Evolutionary conservation across 2,329 filamentous ascomycete genomes (phyloP), one percentile per base, ranked within the genome.

Genomic region (Aspergillus sp.): DNA sequence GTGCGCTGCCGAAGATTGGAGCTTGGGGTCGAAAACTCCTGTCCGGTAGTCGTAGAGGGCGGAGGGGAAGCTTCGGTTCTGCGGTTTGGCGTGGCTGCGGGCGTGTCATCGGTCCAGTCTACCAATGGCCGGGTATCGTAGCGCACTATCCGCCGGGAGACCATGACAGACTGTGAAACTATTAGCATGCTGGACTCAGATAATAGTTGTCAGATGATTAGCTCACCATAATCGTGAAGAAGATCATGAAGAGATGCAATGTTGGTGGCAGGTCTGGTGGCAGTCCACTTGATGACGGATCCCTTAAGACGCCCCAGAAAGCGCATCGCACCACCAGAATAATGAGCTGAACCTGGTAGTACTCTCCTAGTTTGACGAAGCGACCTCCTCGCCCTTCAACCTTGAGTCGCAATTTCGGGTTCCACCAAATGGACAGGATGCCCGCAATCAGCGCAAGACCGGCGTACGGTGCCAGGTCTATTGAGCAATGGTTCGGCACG

Each of bases 371-470:
- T 2, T 80, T 78, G 36, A 69, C 59, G 42, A 82, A 73, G 15
- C 77, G 73, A 8, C 77, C 79, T 47, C 71, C 72, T 62, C 72
- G 69, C 41, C 77, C 77, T 57, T 76, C 71, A 13, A 81, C 68
- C 66, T 80, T 81, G 50, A 77, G 64, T 60, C 76, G 75, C 66
- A 81, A 67, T 58, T 76, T 77, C 8, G 80, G 80, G 62, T 83
- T 82, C 78, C 80, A 83, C 80, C 81, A 82, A 8, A 81, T 67
- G 5, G 78, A 79, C 25, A 80, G 57, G 47, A 78, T 70, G 11
- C 78, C 78, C 4, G 76, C 65, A n/a, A 79, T 58, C 48, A 83
- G 69, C n/a, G 77, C 67, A 48, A 75, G 52, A 5, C 74, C 73
- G 50, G 75, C 77, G 57, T 71, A 71, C 5, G 73, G 70, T 19